Evolutionary conservation across 2,329 filamentous ascomycete species (phyloP), one percentile per base, ranked within the genome.

Genomic region (Pseudodiploospora longispora): DNA sequence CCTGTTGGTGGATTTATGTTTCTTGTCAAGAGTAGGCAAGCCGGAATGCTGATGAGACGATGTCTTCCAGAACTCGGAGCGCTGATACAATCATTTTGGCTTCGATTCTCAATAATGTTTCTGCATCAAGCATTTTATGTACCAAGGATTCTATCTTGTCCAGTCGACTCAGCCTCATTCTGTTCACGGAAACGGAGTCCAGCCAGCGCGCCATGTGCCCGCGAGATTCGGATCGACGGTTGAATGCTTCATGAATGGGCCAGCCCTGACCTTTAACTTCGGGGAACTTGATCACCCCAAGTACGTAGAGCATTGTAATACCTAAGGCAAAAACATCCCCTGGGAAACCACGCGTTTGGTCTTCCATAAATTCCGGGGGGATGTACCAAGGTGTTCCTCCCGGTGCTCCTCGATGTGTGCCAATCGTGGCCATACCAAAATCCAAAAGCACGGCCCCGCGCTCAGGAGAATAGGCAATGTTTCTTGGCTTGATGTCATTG

Each of bases 401-500:
- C 8, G 8, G 8, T 9, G 8, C 9, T 9, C 9, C 32, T 34
- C 12, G 8, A 34, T 34, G 9, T 2, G 8, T 34, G 12, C 32
- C 9, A 5, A 2, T 31, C 30, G 36, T 41, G 12, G 46, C 48
- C 28, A 47, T 32, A 1, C 43, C 43, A 30, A 50, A 49, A 27
- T 50, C 46, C 30, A 49, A 43, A n/a, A 50, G 41, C 27, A 50
- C 47, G 6, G 46, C 38, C 7, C 51, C 41, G 6, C 44, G 50
- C 19, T 39, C 30, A 2, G 33, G 38, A n/a, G 42, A 38, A 38
- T 52, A 53, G 27, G 38, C 33, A 37, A 53, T 44, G 28, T 50
- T 52, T 29, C 12, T 27, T 5, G 51, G 47, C 36, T 47, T 53
- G 32, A 53, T 52, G 29, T 52, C 49, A 27, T 53, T 50, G 46